Percentiles rank a stretch among this genome's conserved stretches.
Conservation (phyloP, 2,329 filamentous ascomycete species). For the Atkinsonella texensis region DNA sequence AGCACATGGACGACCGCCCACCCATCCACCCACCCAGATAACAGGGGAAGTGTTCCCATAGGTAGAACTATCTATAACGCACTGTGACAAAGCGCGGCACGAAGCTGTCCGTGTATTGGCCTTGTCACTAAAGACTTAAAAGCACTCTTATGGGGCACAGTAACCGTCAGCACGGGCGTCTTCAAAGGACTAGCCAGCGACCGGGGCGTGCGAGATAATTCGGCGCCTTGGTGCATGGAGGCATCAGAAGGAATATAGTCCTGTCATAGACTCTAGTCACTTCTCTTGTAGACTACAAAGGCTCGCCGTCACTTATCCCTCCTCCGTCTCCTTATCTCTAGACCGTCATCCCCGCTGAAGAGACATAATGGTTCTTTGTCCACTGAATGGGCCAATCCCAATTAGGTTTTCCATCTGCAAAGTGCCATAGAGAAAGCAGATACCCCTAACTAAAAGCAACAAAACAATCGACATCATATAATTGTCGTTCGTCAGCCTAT, state of each 20-base stretch:
- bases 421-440: background rate
- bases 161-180: constrained; percentile 30
- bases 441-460: background rate
- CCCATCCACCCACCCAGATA: too few species aligned
- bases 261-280: background rate
- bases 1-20: too few species aligned
- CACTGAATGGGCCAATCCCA: background rate
- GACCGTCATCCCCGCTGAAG: background rate
- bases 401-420: background rate
- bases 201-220: constrained; percentile 34
- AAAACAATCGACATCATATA: background rate
- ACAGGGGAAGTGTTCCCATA: too few species aligned
- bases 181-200: constrained; percentile 24
- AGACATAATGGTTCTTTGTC: background rate
- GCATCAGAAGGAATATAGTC: background rate
- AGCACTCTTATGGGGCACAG: constrained; percentile 17
- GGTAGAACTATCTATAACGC: too few species aligned
- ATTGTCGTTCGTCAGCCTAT: background rate
- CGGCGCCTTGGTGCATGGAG: constrained; percentile 38
- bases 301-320: background rate
- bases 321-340: background rate
- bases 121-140: constrained; percentile 31
- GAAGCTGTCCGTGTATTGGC: constrained; percentile 20
- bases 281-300: background rate
- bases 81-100: too few species aligned